These are phyloP conservation scores for Rhytidiadelphus loreus DNA, from an alignment of 225 moss, liverwort and hornwort genomes.

Conservation along the genomic window DNA sequence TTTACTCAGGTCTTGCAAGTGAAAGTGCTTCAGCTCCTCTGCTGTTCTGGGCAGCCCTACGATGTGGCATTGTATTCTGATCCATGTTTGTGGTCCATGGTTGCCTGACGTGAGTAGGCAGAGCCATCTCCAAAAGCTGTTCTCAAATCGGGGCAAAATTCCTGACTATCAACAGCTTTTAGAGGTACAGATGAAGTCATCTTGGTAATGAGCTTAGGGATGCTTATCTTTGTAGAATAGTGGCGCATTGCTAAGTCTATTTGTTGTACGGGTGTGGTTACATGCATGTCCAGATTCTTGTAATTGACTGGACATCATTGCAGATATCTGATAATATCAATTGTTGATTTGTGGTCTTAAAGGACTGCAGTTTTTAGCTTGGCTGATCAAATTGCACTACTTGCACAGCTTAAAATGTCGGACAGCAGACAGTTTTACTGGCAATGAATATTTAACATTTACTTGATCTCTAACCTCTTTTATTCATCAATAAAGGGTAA, in stretches of 20 bases:
- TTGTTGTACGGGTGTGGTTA: conserved; percentile 1
- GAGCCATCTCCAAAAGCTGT: conserved; percentile 51
- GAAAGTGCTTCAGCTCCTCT: conserved; percentile 33
- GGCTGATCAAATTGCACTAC: background rate
- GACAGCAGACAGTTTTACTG: background rate
- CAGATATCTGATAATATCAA: background rate
- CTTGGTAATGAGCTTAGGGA: conserved; percentile 25
- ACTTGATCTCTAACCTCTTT: background rate
- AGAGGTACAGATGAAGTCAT: conserved; percentile 44
- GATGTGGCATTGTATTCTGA: conserved; percentile 35
- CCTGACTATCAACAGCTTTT: conserved; percentile 50
- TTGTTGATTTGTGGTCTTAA: background rate
- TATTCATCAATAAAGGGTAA: background rate
- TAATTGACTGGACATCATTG: background rate
- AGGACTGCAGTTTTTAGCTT: background rate
- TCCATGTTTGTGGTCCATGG: conserved; percentile 34
- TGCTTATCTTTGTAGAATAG: conserved; percentile 15
- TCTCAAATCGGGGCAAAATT: conserved; percentile 44
- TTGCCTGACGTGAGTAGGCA: conserved; percentile 40
- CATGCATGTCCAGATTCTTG: background rate
- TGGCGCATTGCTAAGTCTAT: background rate
- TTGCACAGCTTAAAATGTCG: background rate
- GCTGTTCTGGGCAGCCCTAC: conserved; percentile 38
- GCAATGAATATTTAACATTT: background rate
- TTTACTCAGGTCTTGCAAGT: conserved; percentile 45